Base-by-base conservation (phyloP, 1,284 basidiomycete species). In the Papiliotrema terrestris region DNA sequence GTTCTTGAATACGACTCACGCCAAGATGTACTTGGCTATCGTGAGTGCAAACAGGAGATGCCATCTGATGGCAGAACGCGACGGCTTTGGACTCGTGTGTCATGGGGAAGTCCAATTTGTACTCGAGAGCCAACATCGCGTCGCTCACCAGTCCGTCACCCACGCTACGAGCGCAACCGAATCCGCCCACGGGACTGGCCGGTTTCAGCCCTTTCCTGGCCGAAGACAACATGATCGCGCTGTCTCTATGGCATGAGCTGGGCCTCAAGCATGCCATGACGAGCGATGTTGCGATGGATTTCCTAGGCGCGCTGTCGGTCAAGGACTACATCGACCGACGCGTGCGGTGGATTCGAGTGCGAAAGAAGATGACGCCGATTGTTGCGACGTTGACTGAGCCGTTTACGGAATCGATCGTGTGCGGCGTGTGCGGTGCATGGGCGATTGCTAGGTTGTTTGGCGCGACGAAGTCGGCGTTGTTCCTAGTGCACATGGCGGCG, bases 21-120 rank as follows among this genome's bases (percentile, higher is more conserved):
- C 95, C 15, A 98, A 96, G 76, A 98, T 98, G 95, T 99, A 99
- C 70, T 82, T 98, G 51, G 93, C 93, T 9, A 91, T 99, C 74
- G 76, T 77, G 56, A 68, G 75, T 66, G 2, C 6, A 2, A 50
- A 6, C 19, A 22, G 20, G 37, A 44, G 44, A 51, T 5, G 11
- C 3, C 15, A 36, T 19, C 53, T 52, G 11, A 44, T 14, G 0
- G 9, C 53, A 77, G 75, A 75, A 77, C 63, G 66, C 85, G 0
- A 79, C 89, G 46, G 87, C 86, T 4, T 78, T 97, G 54, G 96
- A 97, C 51, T 95, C 91, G 0, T 99, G 96, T 73, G 91, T 98
- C 14, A 89, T 98, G 62, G 96, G 96, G 62, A 99, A 99, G 78
- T 94, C 91, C 54, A 94, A 93, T 75, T 76, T 99, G 59, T 98